Percentiles rank a stretch among this genome's conserved stretches.
Evolutionary conservation across 495 filamentous ascomycete species (phyloP).

Genomic region (Penicillium pancosmium): DNA sequence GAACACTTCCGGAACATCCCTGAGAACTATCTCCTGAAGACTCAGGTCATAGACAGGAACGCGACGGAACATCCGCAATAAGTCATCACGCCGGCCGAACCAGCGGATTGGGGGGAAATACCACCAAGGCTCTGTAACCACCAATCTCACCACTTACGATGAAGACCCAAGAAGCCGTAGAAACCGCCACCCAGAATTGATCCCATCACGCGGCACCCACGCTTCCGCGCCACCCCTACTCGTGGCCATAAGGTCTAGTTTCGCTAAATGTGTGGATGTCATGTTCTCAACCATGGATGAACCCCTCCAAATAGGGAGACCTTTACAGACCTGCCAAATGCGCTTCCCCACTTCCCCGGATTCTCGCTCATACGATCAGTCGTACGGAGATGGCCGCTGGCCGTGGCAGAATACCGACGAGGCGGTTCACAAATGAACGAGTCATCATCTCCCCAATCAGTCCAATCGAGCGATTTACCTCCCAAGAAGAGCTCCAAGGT

Average conservation of each 20-base stretch:
- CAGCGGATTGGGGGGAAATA: too few species aligned
- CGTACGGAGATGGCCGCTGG: conserved; percentile 9
- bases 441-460: conserved; percentile 26
- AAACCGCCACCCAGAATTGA: conserved; percentile 13
- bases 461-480: conserved; percentile 1
- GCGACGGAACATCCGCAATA: too few species aligned
- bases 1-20: too few species aligned
- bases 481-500: conserved; percentile 1
- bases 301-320: not conserved
- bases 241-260: conserved; percentile 19
- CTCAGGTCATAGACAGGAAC: too few species aligned
- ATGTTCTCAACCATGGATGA: conserved; percentile 12
- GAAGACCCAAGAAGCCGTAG: not conserved
- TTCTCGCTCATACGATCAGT: conserved; percentile 9
- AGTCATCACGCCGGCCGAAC: too few species aligned
- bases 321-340: conserved; percentile 8
- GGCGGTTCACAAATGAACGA: conserved; percentile 19
- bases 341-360: conserved; percentile 25
- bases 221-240: conserved; percentile 20
- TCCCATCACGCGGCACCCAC: conserved; percentile 18
- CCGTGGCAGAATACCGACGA: not conserved
- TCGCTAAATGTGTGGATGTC: conserved; percentile 5
- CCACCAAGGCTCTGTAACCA: too few species aligned
- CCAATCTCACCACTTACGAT: too few species aligned
- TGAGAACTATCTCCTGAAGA: too few species aligned